Percentiles rank a stretch among this genome's conserved stretches.
These are phyloP conservation scores for Amaranthus cruentus DNA, from an alignment of 148 eudicot species.

Conservation along the genomic window DNA sequence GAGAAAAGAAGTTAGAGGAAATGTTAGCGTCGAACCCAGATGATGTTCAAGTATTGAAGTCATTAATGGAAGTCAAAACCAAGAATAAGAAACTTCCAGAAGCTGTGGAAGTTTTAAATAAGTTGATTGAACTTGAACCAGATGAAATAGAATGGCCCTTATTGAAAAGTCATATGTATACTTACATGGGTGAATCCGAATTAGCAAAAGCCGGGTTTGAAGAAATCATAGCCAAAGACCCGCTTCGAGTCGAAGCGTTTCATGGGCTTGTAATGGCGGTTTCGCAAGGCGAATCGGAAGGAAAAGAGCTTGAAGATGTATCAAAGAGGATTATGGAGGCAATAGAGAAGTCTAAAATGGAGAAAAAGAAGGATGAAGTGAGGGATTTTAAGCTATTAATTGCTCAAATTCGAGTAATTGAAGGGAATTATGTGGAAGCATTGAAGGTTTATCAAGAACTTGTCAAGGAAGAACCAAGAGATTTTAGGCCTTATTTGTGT, in stretches of 20 bases:
- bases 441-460: slow-evolving; percentile 76
- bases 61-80: slow-evolving; percentile 53
- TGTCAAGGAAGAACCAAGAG: slow-evolving; percentile 79
- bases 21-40: slow-evolving; percentile 29
- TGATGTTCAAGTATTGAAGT: slow-evolving; percentile 37
- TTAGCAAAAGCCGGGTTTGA: slow-evolving; percentile 55
- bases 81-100: slow-evolving; percentile 46
- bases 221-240: slow-evolving; percentile 51
- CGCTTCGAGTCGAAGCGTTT: slow-evolving; percentile 61
- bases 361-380: slow-evolving; percentile 51
- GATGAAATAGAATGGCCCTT: slow-evolving; percentile 60
- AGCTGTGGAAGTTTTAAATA: slow-evolving; percentile 47
- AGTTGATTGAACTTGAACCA: slow-evolving; percentile 54
- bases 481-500: slow-evolving; percentile 87
- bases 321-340: slow-evolving; percentile 43
- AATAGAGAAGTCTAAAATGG: slow-evolving; percentile 47
- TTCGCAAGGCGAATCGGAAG: slow-evolving; percentile 35
- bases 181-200: slow-evolving; percentile 43
- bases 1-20: slow-evolving; percentile 38
- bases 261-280: slow-evolving; percentile 75
- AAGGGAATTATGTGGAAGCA: slow-evolving; percentile 60
- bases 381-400: slow-evolving; percentile 78
- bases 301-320: slow-evolving; percentile 34
- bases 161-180: slow-evolving; percentile 56
- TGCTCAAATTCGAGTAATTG: slow-evolving; percentile 70